Percentiles rank a stretch among this genome's conserved stretches.
These are phyloP conservation scores for Pochonia chlamydosporia DNA, from an alignment of 2,329 filamentous ascomycete genomes.

Conservation along the genomic window DNA sequence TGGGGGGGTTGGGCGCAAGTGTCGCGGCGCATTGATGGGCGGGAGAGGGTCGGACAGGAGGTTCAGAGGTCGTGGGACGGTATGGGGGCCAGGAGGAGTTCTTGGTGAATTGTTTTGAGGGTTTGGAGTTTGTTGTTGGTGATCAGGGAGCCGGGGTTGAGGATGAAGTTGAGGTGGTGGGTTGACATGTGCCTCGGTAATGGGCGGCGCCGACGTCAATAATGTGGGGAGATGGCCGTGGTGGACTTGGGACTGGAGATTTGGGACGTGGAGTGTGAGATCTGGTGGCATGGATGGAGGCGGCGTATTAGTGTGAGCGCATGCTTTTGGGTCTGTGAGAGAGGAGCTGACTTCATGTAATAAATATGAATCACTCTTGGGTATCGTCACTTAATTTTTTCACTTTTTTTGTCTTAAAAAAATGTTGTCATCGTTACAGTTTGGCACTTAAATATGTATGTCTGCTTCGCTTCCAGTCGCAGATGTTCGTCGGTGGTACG, in stretches of 20 bases:
- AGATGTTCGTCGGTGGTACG: no score
- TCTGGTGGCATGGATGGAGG: no score
- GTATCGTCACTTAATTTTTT: no score
- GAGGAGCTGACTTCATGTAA: neutral
- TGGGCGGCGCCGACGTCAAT: neutral
- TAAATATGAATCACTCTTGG: neutral
- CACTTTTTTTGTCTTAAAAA: no score
- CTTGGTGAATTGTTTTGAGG: neutral
- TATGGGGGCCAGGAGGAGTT: neutral
- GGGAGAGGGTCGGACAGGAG: neutral
- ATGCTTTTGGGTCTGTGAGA: no score
- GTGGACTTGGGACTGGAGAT: neutral
- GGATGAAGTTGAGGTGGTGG: conserved; percentile 14
- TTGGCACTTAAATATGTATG: no score
- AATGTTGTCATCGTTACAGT: no score
- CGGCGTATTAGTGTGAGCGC: no score
- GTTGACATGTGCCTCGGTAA: conserved; percentile 12
- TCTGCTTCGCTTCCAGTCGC: no score
- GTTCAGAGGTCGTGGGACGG: neutral
- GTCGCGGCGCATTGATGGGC: conserved; percentile 14
- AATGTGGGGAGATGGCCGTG: neutral
- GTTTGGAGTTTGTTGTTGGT: neutral
- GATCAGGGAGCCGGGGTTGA: no score
- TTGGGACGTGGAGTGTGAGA: no score
- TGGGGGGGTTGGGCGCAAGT: conserved; percentile 9